phyloP scores from a whole-genome alignment of 495 filamentous ascomycete species.

The Neurospora sp. region DNA sequence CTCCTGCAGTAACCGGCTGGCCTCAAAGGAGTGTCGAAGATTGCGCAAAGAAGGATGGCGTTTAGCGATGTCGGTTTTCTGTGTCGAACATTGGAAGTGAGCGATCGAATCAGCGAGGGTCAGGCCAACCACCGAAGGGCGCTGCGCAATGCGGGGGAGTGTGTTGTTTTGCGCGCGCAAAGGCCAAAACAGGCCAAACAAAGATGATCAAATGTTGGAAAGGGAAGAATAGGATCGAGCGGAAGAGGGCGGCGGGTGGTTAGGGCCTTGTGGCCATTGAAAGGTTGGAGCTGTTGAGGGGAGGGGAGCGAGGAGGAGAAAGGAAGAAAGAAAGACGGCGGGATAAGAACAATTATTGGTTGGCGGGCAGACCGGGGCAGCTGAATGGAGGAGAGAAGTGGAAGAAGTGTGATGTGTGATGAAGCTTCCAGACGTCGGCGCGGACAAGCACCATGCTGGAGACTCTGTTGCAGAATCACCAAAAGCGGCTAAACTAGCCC shows the following conservation, averaged over 20 bases:
- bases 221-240: neutral
- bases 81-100: slow-evolving; percentile 1
- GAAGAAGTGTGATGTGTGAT: neutral
- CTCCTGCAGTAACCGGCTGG: slow-evolving; percentile 91
- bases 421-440: neutral
- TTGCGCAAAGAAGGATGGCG: slow-evolving; percentile 21
- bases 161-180: neutral
- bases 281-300: neutral
- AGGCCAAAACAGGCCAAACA: neutral
- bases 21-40: slow-evolving; percentile 66
- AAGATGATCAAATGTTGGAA: slow-evolving; percentile 1
- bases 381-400: neutral
- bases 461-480: neutral
- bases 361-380: neutral
- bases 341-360: neutral
- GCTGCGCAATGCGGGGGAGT: neutral
- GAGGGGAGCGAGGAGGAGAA: neutral
- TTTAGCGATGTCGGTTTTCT: slow-evolving; percentile 19
- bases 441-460: neutral
- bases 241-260: neutral
- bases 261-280: neutral
- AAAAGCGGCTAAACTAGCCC: neutral
- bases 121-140: slow-evolving; percentile 2
- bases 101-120: slow-evolving; percentile 18
- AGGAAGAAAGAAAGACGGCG: neutral